Base-by-base conservation (phyloP, 805 yeast genomes). In the Nakazawaea molendinolei region DNA sequence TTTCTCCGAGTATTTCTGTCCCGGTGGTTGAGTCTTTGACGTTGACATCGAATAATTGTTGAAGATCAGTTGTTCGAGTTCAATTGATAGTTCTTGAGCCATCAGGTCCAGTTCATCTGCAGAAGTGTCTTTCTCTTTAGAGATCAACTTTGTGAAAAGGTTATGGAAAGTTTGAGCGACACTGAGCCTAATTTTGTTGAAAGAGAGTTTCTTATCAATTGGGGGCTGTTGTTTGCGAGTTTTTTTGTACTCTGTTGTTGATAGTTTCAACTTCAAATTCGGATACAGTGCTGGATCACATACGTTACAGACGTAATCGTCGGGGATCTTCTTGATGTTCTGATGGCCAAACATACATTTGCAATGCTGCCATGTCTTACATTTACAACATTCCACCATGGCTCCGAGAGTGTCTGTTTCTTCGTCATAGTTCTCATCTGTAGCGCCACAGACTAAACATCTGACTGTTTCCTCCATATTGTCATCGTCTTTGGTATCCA, bases 361-460 rank as follows among this genome's bases (percentile, higher is more conserved):
- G 22, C 72, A 69, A 49, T 81, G 89, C 50, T 81, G 87, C 87
- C 87, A 81, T 2, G 86, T 71, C 30, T 65, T 55, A 50, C 89
- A 81, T 6, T 56, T 46, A 19, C 76, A 85, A 55, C 89, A 81
- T 47, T 75, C 76, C 19, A 79, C 69, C 82, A 79, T 77, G 9
- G 61, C 63, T 10, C 82, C 76, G 8, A 63, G 55, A 1, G 55
- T 53, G 42, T 76, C 84, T 4, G 65, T 67, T 0, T 67, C 77
- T 42, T 69, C 81, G 46, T 77, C 63, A 50, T 74, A 78, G 43
- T 74, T 78, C 13, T 58, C 66, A 38, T 72, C 74, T 15, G 65
- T 71, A 2, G 82, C 62, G 3, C 79, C 81, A 55, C 87, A 80
- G 0, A 73, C 76, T 1, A 65, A 53, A 52, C 89, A 80, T 18